Conservation (phyloP, 495 filamentous ascomycete genomes). For the Evansstolkia leycettana region DNA sequence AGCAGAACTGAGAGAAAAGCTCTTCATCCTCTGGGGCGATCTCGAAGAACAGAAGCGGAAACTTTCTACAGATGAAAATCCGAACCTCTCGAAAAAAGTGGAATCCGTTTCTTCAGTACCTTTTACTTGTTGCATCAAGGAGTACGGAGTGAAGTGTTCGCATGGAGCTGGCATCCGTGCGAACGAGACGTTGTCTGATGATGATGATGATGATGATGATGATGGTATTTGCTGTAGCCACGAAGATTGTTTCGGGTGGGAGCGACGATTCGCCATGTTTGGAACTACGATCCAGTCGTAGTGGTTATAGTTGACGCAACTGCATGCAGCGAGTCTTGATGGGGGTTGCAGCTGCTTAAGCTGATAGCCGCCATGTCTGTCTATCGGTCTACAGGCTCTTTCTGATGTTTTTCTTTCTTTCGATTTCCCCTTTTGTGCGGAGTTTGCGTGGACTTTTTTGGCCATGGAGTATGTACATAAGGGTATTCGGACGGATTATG, state of each 20-base stretch:
- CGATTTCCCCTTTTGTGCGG: no score
- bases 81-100: conserved; percentile 3
- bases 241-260: conserved; percentile 32
- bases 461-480: no score
- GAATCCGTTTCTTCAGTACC: conserved; percentile 14
- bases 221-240: conserved; percentile 13
- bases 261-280: conserved; percentile 38
- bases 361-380: no score
- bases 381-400: no score
- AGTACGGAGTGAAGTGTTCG: conserved; percentile 36
- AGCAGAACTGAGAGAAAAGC: conserved; percentile 46
- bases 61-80: conserved; percentile 4
- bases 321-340: no score
- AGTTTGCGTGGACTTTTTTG: no score
- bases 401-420: no score
- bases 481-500: no score
- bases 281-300: conserved; percentile 29
- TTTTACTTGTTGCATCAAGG: conserved; percentile 34
- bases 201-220: conserved; percentile 9
- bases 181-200: conserved; percentile 3
- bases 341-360: no score
- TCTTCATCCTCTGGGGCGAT: conserved; percentile 79
- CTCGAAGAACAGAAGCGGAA: conserved; percentile 54
- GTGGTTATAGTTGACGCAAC: background rate
- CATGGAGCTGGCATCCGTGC: conserved; percentile 12